A percentile compares a stretch with the other conserved stretches of the same genome.
Evolutionary conservation across 208 protist species (phyloP).

Genomic region (Acanthamoeba healyi): DNA sequence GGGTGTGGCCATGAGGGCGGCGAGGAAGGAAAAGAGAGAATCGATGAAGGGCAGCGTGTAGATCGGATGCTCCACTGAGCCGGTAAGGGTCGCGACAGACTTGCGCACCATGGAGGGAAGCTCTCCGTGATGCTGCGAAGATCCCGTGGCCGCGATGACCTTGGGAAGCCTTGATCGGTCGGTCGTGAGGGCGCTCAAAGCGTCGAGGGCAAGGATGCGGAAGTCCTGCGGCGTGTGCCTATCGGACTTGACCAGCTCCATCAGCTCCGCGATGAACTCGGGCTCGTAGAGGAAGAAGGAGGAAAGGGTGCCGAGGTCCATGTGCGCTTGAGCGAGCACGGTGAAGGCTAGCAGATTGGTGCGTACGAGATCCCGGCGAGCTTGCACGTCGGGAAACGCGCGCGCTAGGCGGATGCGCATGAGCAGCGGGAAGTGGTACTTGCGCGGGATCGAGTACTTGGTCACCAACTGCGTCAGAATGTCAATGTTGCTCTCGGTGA

Average conservation of each 20-base stretch:
- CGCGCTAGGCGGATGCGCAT: conserved; percentile 55
- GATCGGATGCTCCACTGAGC: conserved; percentile 70
- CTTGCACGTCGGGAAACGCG: conserved; percentile 47
- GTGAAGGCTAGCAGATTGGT: conserved; percentile 68
- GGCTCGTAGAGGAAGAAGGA: conserved; percentile 74
- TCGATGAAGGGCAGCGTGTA: conserved; percentile 71
- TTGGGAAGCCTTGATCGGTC: conserved; percentile 67
- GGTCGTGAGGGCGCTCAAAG: conserved; percentile 51
- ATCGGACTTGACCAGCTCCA: conserved; percentile 65
- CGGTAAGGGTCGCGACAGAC: conserved; percentile 41
- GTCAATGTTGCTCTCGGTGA: conserved; percentile 59
- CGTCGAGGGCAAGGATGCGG: conserved; percentile 46
- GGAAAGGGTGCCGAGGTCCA: conserved; percentile 42
- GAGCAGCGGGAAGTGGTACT: conserved; percentile 70
- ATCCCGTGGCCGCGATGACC: conserved; percentile 68
- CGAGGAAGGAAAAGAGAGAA: conserved; percentile 61
- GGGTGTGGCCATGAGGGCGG: conserved; percentile 66
- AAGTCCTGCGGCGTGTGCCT: conserved; percentile 42
- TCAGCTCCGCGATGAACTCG: conserved; percentile 73
- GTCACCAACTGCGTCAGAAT: conserved; percentile 56
- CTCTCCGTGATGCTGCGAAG: conserved; percentile 70
- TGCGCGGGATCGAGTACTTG: conserved; percentile 61
- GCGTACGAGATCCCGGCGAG: conserved; percentile 10
- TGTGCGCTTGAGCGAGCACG: conserved; percentile 67
- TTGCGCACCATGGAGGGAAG: conserved; percentile 69